phyloP scores from a whole-genome alignment of 441 rosid species.

The Croton setiger region DNA sequence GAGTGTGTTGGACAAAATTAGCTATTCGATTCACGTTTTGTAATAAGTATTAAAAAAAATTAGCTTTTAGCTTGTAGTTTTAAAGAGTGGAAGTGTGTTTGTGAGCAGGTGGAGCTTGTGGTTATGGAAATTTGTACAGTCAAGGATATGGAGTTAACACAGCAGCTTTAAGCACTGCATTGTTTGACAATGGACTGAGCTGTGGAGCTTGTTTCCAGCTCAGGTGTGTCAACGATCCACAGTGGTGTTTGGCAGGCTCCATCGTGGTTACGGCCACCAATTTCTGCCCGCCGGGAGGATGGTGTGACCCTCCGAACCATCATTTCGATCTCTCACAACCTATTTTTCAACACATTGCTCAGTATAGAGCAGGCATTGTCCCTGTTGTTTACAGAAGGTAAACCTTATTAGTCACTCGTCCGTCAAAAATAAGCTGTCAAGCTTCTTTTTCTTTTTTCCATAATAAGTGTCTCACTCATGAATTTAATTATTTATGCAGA shows the following conservation, averaged over 20 bases:
- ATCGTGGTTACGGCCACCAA: constrained; percentile 41
- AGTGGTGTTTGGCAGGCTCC: constrained; percentile 39
- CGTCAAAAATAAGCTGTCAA: too few species aligned
- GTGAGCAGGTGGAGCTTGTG: constrained; percentile 36
- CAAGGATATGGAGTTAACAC: constrained; percentile 37
- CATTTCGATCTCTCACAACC: constrained; percentile 52
- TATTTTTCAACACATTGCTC: constrained; percentile 41
- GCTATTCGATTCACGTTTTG: too few species aligned
- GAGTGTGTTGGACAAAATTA: too few species aligned
- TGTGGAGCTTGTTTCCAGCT: constrained; percentile 43
- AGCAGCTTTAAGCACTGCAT: constrained; percentile 42
- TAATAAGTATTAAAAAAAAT: too few species aligned
- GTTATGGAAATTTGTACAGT: constrained; percentile 35
- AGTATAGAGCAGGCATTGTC: constrained; percentile 41
- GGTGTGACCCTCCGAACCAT: constrained; percentile 42
- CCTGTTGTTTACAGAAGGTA: constrained; percentile 48
- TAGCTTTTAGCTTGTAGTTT: too few species aligned
- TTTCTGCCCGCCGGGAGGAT: constrained; percentile 54
- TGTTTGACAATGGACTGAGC: constrained; percentile 41
- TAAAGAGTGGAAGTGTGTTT: too few species aligned
- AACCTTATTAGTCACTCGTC: too few species aligned
- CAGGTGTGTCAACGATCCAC: constrained; percentile 32
- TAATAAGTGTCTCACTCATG: too few species aligned
- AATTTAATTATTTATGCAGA: constrained; percentile 26
- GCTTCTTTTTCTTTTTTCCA: too few species aligned